Evolutionary conservation across 1,284 basidiomycete species (phyloP).

Genomic region (Rhizoctonia solani): DNA sequence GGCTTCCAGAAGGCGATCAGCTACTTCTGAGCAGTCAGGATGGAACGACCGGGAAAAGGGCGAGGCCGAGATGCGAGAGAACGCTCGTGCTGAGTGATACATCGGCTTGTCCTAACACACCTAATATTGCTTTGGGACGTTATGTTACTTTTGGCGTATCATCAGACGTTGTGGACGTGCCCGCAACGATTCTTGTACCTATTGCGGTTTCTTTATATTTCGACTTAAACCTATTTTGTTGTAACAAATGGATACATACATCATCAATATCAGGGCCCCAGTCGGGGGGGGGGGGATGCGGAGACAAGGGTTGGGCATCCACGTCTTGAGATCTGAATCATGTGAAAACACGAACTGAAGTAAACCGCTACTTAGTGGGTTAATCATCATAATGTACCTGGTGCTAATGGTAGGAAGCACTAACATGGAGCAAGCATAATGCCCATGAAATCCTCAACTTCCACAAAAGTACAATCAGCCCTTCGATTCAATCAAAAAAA

Average conservation of each 20-base stretch:
- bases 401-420: neutral
- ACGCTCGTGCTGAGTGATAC: constrained; percentile 4
- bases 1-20: constrained; percentile 32
- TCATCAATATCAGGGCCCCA: too few relatives aligned
- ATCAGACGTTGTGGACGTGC: neutral
- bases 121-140: neutral
- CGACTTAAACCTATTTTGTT: too few relatives aligned
- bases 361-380: too few relatives aligned
- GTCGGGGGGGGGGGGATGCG: too few relatives aligned
- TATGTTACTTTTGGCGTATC: neutral
- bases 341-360: too few relatives aligned
- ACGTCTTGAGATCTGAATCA: too few relatives aligned
- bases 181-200: neutral
- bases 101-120: neutral
- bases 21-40: neutral
- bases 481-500: neutral
- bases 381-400: too few relatives aligned
- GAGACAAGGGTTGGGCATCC: too few relatives aligned
- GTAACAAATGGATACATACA: too few relatives aligned
- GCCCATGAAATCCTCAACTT: neutral
- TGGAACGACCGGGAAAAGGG: constrained; percentile 6
- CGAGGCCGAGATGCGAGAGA: constrained; percentile 19
- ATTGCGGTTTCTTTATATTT: neutral
- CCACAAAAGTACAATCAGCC: neutral
- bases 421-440: neutral